These are phyloP conservation scores for Trichosporon sp. DNA, from an alignment of 1,284 basidiomycete genomes.

Conservation along the genomic window DNA sequence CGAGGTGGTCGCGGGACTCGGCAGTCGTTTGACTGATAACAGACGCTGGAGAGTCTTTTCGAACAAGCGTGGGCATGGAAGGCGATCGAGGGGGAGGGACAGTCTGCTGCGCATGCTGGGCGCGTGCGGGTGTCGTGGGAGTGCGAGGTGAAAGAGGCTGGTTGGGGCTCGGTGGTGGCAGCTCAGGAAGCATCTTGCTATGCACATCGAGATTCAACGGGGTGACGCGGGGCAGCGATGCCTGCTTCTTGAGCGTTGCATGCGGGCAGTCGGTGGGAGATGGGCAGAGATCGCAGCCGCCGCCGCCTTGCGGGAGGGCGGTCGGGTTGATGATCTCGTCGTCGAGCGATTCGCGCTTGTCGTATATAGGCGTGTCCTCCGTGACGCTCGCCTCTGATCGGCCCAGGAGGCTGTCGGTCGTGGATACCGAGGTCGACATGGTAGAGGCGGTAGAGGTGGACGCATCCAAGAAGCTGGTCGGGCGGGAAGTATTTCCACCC, in stretches of 20 bases:
- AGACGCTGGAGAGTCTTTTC: background rate
- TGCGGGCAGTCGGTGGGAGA: background rate
- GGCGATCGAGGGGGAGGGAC: constrained; percentile 10
- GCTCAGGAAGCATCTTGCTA: constrained; percentile 1
- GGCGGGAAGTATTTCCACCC: background rate
- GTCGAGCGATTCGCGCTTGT: background rate
- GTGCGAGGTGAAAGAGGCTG: constrained; percentile 8
- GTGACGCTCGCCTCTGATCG: background rate
- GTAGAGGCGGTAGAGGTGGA: background rate
- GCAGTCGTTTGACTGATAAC: background rate
- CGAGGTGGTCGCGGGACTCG: background rate
- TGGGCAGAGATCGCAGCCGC: background rate
- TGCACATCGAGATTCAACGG: constrained; percentile 1
- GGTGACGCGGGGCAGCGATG: background rate
- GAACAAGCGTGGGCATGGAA: constrained; percentile 8
- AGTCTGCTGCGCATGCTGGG: background rate
- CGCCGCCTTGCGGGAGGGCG: background rate
- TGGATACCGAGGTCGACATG: background rate
- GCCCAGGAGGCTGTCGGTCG: background rate
- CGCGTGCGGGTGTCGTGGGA: constrained; percentile 6
- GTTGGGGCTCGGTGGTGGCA: background rate
- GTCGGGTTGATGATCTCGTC: background rate
- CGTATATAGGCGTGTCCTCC: background rate
- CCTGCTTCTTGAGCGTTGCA: background rate
- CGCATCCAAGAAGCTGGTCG: constrained; percentile 2